These are phyloP conservation scores for Inonotus obliquus DNA, from an alignment of 1,284 basidiomycete genomes.

Conservation along the genomic window DNA sequence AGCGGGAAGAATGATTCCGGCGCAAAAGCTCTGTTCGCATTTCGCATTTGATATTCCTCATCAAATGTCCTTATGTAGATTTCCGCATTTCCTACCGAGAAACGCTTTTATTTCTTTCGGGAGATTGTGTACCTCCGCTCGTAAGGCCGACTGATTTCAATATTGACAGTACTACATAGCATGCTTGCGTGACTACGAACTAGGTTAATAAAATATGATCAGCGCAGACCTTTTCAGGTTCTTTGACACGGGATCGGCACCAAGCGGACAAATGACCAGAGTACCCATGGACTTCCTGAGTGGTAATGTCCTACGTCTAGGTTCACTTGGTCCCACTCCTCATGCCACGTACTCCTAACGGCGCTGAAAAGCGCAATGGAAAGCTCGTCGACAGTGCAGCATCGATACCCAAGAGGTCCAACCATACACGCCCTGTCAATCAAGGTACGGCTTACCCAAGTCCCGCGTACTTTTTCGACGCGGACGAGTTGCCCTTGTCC, in stretches of 20 bases:
- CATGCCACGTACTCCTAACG: background rate
- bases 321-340: too few species aligned
- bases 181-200: too few species aligned
- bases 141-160: too few species aligned
- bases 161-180: too few species aligned
- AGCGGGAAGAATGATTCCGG: background rate
- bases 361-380: background rate
- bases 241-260: too few species aligned
- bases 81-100: background rate
- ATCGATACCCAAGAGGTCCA: background rate
- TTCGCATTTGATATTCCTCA: background rate
- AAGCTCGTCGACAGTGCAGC: background rate
- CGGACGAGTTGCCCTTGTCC: background rate
- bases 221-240: too few species aligned
- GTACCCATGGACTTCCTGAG: too few species aligned
- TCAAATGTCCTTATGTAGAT: background rate
- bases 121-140: background rate
- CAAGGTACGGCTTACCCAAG: background rate
- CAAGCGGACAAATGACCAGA: too few species aligned
- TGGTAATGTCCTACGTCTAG: too few species aligned
- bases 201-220: too few species aligned
- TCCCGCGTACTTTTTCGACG: background rate
- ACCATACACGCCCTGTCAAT: background rate
- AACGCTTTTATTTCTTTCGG: background rate
- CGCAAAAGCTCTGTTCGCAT: background rate